Base-by-base conservation (phyloP, 2,329 filamentous ascomycete genomes). In the Cercospora berteroae region DNA sequence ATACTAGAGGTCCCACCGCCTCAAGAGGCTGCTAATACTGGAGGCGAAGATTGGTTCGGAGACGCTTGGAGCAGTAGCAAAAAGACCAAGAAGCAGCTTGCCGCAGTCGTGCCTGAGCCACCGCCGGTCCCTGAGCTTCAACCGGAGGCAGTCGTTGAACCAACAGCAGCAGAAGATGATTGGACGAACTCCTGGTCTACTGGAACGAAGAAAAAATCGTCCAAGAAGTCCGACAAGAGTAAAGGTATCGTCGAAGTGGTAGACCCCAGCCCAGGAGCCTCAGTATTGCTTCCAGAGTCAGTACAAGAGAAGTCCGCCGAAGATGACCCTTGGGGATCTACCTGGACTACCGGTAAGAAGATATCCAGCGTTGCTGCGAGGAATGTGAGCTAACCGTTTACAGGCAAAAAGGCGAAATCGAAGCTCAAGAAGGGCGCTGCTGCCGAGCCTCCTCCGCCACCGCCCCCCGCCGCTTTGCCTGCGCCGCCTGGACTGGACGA, bases 361-460 rank as follows among this genome's bases (percentile, higher is more conserved):
- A 20, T 63, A 27, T 63, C 50, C 52, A 58, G 60, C 60, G 18
- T 13, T 20, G 44, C 57, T 20, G n/a, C 60, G 12, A 29, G 60
- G 48, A 61, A 61, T 50, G 60, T 58, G 10, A 42, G 25, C 60
- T 66, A 57, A 69, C 23, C 57, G 65, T 78, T 78, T 60, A 77
- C 79, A 27, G 80, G 81, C 10, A 86, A 86, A 73, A 87, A 86
- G 69, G 75, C 80, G 57, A 67, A 70, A 61, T 87, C 86, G 78
- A 84, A 85, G 74, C 87, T 86, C 78, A 84, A 85, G 74, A 87
- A 87, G 75, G 78, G 79, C 52, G 85, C 83, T 73, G 70, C 68
- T 25, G 67, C 65, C 13, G 50, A 60, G n/a, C 66, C 66, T 55
- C 65, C 82, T 6, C 76, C 84, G 36, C 62, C 71, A 8, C 66